These are phyloP conservation scores for Camellia oleifera DNA, from an alignment of 179 eudicot genomes.

Conservation along the genomic window DNA sequence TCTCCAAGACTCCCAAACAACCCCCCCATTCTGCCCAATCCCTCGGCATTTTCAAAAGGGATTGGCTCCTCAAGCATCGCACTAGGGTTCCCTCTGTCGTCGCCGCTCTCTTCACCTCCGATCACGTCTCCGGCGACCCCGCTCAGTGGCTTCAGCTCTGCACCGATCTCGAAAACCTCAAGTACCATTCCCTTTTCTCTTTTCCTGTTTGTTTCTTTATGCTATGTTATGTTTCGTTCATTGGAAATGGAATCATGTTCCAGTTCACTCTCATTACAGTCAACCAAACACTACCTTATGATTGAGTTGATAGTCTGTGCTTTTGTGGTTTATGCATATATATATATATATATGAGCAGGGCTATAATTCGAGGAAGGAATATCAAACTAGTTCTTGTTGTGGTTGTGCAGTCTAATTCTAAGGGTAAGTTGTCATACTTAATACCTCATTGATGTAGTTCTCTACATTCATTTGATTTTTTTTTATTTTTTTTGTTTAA, in stretches of 20 bases:
- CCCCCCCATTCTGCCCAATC: conserved; percentile 13
- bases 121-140: conserved; percentile 75
- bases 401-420: conserved; percentile 59
- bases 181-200: conserved; percentile 38
- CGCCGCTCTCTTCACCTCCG: conserved; percentile 59
- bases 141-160: conserved; percentile 90
- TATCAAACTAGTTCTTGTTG: conserved; percentile 71
- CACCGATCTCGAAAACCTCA: conserved; percentile 74
- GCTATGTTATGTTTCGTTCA: too few species aligned
- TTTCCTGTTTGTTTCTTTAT: not conserved
- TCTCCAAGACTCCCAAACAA: conserved; percentile 35
- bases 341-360: conserved; percentile 36
- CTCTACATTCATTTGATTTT: not conserved
- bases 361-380: conserved; percentile 61
- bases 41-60: conserved; percentile 54
- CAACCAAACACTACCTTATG: not conserved
- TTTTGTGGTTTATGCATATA: conserved; percentile 7
- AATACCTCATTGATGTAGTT: not conserved
- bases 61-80: conserved; percentile 86
- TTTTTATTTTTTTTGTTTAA: not conserved
- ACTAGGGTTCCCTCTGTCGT: conserved; percentile 82
- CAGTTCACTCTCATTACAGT: too few species aligned
- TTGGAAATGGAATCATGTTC: too few species aligned
- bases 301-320: not conserved
- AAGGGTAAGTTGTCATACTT: conserved; percentile 42